Base-by-base conservation (phyloP, 2,329 filamentous ascomycete genomes). In the Trichoderma sp. region DNA sequence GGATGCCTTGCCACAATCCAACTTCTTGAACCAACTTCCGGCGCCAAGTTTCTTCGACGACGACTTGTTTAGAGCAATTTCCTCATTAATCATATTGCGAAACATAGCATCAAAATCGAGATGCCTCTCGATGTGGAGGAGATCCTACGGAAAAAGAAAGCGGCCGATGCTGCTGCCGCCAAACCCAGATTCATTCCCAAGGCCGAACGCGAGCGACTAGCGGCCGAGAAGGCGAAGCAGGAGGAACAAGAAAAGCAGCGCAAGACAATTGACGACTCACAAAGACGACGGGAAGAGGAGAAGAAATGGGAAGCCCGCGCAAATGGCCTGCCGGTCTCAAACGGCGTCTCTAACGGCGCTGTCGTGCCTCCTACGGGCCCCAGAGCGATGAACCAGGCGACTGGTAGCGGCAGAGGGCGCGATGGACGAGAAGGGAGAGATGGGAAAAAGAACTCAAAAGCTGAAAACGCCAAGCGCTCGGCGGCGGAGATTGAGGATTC, bases 161-260 rank as follows among this genome's bases (percentile, higher is more conserved):
- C 92, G 71, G 91, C 92, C 33, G 93, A 96, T 80, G 92, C 91
- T 43, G 93, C 91, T 19, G 91, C 93, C 11, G 87, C 92, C 68
- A 97, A 96, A 84, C 94, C 94, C 5, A 94, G 93, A 79, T 97
- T 96, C 77, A 83, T 97, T 27, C 91, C 92, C 5, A 96, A 92
- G 82, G 91, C 91, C 37, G 88, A 97, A 78, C 88, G 94, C 68
- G 93, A 97, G 78, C 88, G 89, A 70, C 80, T 96, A 31, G 93
- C 93, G 35, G 84, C 93, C 19, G 92, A 96, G 76, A 93, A 93
- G 81, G 86, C 89, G 37, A 85, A 88, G 77, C 92, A 94, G 81
- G 86, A 91, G 57, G 85, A 88, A 71, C 88, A 89, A 58, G 84
- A 86, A 31, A 86, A 87, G 75, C 85, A 78, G 69, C 80, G 81